These are phyloP conservation scores for Globisporangium ultimum DNA, from an alignment of 352 stramenopile genomes.

Conservation along the genomic window DNA sequence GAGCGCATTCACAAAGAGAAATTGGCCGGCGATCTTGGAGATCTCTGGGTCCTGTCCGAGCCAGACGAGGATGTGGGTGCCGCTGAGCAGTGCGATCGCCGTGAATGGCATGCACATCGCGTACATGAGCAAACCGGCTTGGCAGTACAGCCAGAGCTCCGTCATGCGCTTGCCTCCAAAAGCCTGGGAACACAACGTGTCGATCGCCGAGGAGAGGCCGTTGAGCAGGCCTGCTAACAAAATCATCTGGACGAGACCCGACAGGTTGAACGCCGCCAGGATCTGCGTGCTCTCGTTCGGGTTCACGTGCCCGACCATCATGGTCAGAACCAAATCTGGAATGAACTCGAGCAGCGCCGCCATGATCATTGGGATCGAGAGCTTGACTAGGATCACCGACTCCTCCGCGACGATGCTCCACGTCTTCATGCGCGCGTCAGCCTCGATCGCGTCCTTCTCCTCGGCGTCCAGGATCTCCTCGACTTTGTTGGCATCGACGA, in stretches of 20 bases:
- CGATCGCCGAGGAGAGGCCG: constrained; percentile 49
- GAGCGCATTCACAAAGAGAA: constrained; percentile 34
- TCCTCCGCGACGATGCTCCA: constrained; percentile 37
- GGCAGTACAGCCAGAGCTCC: constrained; percentile 62
- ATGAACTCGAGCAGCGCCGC: constrained; percentile 44
- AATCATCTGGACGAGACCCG: constrained; percentile 47
- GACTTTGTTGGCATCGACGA: constrained; percentile 25
- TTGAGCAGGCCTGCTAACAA: constrained; percentile 45
- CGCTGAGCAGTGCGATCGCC: constrained; percentile 32
- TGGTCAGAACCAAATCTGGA: constrained; percentile 40
- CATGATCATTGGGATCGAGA: constrained; percentile 48
- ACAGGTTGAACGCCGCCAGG: constrained; percentile 54
- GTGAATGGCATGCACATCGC: constrained; percentile 34
- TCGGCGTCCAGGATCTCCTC: constrained; percentile 34
- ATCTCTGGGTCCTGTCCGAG: constrained; percentile 56
- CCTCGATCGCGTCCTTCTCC: constrained; percentile 22
- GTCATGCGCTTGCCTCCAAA: constrained; percentile 53
- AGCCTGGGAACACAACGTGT: constrained; percentile 65
- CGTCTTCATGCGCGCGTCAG: constrained; percentile 19
- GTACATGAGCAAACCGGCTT: constrained; percentile 44
- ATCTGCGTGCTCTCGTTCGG: constrained; percentile 47
- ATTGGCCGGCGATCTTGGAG: constrained; percentile 27
- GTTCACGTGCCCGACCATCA: constrained; percentile 63
- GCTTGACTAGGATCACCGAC: constrained; percentile 20
- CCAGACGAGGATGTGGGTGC: constrained; percentile 35